Evolutionary conservation across 176 grass and related monocot species (phyloP), one percentile per base, ranked within the genome.

Genomic region (Cocos nucifera): DNA sequence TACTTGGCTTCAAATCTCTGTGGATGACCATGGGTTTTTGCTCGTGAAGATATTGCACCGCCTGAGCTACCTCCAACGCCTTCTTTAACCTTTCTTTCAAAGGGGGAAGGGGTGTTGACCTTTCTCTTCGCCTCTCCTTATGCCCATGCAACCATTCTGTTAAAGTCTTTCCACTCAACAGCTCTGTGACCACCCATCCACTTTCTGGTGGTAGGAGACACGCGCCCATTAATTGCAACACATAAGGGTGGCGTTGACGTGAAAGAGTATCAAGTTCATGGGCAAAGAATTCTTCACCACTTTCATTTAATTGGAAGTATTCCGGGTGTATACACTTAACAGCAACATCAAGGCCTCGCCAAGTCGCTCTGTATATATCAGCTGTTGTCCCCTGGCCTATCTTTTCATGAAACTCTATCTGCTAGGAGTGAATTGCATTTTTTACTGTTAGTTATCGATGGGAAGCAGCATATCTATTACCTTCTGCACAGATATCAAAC

Each of bases 1-100:
- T 85, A 64, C 81, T 89, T 19, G 81, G 86, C 54, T 89, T 89
- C 15, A 89, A 54, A 53, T 89, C 81, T 18, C 86, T 75, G 81
- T 89, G 81, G 70, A 81, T 2, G 28, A 89, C 66, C 63, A 15
- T 17, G 53, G 74, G 86, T 54, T 75, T 81, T 71, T 85, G 81
- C 27, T 75, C 70, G 62, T 89, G 86, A 53, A 85, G 86, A 57
- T 85, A 56, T 53, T 73, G 58, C 81, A 85, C 75, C 26, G 86
- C 86, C 28, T 75, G 70, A 22, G 86, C 81, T 51, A 85, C 15
- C 66, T 89, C 86, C 69, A 81, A 58, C 20, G 70, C 86, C 58
- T 75, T 78, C 57, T 51, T 54, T 27, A 89, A 54, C 53, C 81
- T 68, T 19, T 89, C 62, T 28, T 4, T 26, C 74, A 84, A 67